These are phyloP conservation scores for Parascedosporium putredinis DNA, from an alignment of 2,329 filamentous ascomycete genomes.

Conservation along the genomic window DNA sequence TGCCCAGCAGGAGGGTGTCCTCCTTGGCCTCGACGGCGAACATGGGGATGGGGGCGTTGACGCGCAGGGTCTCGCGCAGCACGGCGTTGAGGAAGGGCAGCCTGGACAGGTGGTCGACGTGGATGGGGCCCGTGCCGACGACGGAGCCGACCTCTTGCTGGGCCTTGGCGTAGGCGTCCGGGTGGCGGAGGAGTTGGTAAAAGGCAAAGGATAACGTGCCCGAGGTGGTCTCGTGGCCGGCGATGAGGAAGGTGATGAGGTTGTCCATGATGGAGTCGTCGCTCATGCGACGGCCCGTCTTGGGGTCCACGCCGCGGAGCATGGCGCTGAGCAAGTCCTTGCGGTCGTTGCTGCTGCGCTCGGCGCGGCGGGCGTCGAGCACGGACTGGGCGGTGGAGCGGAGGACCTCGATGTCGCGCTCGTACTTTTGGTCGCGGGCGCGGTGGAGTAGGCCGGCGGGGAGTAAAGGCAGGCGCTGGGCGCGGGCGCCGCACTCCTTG, in stretches of 20 bases:
- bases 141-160: slow-evolving; percentile 59
- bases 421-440: slow-evolving; percentile 38
- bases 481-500: slow-evolving; percentile 40
- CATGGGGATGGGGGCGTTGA: slow-evolving; percentile 43
- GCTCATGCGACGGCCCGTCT: slow-evolving; percentile 54
- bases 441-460: slow-evolving; percentile 42
- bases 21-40: slow-evolving; percentile 45
- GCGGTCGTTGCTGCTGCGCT: slow-evolving; percentile 40
- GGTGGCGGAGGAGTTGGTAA: slow-evolving; percentile 55
- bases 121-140: slow-evolving; percentile 46
- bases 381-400: slow-evolving; percentile 48
- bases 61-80: slow-evolving; percentile 55
- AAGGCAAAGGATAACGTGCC: slow-evolving; percentile 35
- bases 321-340: slow-evolving; percentile 63
- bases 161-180: slow-evolving; percentile 46
- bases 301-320: slow-evolving; percentile 55
- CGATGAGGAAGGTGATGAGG: slow-evolving; percentile 63
- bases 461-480: slow-evolving; percentile 30
- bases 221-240: slow-evolving; percentile 62
- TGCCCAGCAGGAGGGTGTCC: slow-evolving; percentile 45
- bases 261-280: slow-evolving; percentile 57
- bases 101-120: slow-evolving; percentile 50
- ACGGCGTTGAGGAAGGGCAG: slow-evolving; percentile 57
- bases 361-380: slow-evolving; percentile 43
- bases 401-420: slow-evolving; percentile 43